These are phyloP conservation scores for Suaeda aralocaspica DNA, from an alignment of 148 eudicot genomes.

Conservation along the genomic window DNA sequence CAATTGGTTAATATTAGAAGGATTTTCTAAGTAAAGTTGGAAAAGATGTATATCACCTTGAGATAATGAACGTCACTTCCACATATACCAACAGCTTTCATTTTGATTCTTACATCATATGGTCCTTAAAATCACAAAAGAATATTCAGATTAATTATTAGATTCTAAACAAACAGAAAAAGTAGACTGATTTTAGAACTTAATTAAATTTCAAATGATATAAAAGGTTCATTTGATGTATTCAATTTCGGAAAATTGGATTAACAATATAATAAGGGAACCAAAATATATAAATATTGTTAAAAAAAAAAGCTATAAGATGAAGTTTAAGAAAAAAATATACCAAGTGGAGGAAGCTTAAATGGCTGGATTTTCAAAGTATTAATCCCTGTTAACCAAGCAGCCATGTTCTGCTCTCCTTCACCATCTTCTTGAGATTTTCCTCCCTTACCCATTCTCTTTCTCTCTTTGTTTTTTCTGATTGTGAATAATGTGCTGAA, in stretches of 20 bases:
- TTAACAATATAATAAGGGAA: background rate
- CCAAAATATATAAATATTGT: background rate
- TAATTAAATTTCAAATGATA: background rate
- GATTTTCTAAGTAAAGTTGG: background rate
- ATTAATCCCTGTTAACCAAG: slow-evolving; percentile 79
- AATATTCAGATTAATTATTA: background rate
- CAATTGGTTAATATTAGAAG: too few species aligned
- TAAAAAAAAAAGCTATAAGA: too few species aligned
- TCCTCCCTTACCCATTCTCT: slow-evolving; percentile 67
- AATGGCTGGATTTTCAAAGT: slow-evolving; percentile 85
- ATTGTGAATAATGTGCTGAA: background rate
- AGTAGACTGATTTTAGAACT: background rate
- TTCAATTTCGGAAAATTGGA: background rate
- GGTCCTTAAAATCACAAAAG: slow-evolving; percentile 41
- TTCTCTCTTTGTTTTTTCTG: slow-evolving; percentile 12
- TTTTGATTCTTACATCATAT: slow-evolving; percentile 79
- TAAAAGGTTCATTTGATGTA: background rate
- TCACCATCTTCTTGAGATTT: slow-evolving; percentile 33
- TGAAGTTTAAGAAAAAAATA: too few species aligned
- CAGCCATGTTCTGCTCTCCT: slow-evolving; percentile 86
- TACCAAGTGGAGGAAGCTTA: slow-evolving; percentile 88
- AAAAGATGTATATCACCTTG: slow-evolving; percentile 43
- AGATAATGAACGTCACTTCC: slow-evolving; percentile 98
- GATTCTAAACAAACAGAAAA: background rate
- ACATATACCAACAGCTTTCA: slow-evolving; percentile 99